Evolutionary conservation across 2,329 filamentous ascomycete species (phyloP).

Genomic region (Alternaria gansuensis): DNA sequence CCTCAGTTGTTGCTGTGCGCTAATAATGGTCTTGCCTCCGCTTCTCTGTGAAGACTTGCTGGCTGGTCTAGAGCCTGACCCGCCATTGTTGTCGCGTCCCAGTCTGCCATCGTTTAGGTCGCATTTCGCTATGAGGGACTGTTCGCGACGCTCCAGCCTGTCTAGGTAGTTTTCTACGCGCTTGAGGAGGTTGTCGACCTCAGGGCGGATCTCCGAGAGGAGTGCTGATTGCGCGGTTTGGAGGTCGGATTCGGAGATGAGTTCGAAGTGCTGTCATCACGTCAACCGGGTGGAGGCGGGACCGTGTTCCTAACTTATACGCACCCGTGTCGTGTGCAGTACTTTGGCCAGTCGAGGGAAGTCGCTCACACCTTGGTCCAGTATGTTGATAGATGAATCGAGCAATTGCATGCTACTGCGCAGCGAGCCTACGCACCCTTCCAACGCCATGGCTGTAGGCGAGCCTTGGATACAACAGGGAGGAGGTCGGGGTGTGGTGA

Average conservation of each 20-base stretch:
- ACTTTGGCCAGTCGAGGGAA: slow-evolving; percentile 70
- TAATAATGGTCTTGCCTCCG: slow-evolving; percentile 49
- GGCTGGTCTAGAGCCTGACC: slow-evolving; percentile 36
- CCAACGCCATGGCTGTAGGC: slow-evolving; percentile 52
- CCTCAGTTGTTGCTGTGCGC: slow-evolving; percentile 63
- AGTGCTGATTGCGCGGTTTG: slow-evolving; percentile 83
- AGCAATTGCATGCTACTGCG: slow-evolving; percentile 69
- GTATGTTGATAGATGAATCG: slow-evolving; percentile 69
- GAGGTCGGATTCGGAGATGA: slow-evolving; percentile 85
- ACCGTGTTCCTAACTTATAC: slow-evolving; percentile 23
- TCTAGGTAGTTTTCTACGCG: slow-evolving; percentile 86
- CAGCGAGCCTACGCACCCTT: slow-evolving; percentile 68
- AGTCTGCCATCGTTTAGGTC: slow-evolving; percentile 83
- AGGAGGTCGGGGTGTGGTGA: background rate
- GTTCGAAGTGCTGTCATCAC: slow-evolving; percentile 79
- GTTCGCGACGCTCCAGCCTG: slow-evolving; percentile 81
- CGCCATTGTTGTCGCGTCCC: slow-evolving; percentile 47
- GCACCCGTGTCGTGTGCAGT: slow-evolving; percentile 68
- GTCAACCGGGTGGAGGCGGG: slow-evolving; percentile 2
- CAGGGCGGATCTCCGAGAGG: slow-evolving; percentile 88
- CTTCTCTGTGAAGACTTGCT: slow-evolving; percentile 35
- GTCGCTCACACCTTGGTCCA: slow-evolving; percentile 70
- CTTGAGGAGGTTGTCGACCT: slow-evolving; percentile 78
- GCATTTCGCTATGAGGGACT: slow-evolving; percentile 81
- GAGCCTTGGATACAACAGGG: background rate